Base-by-base conservation (phyloP, 345 rosid species). In the Lagerstroemia speciosa region DNA sequence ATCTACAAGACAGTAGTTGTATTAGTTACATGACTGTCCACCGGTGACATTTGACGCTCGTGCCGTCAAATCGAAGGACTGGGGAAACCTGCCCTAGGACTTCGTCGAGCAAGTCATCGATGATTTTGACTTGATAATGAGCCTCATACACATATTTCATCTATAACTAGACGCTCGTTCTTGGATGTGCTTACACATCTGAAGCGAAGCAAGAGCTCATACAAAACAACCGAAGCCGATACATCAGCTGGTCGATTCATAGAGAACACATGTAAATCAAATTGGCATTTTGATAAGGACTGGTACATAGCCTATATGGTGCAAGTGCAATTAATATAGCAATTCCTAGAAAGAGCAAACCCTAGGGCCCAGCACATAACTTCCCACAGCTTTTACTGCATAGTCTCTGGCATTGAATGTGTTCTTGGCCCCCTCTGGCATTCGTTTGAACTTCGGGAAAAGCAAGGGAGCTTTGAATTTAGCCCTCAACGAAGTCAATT, bases 301-400 rank as follows among this genome's bases (percentile, higher is more conserved):
- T 16, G 3, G 48, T 3, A 14, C 19, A n/a, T n/a, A n/a, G n/a
- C n/a, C n/a, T n/a, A n/a, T n/a, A n/a, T n/a, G 61, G 61, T 55
- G 61, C 61, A 55, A 55, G 12, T 55, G 61, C 61, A 55, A 26
- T 55, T n/a, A 55, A 55, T 55, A 55, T 55, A 24, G 61, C 6
- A 55, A 55, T 9, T 55, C 61, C 61, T 24, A 55, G 6, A 55
- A 55, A 55, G 61, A 24, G 61, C 26, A 55, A 55, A 8, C 61
- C 12, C n/a, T 19, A 52, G 61, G 31, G 61, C 30, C 31, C 61
- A 20, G 14, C 61, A 22, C 26, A 52, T 22, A 10, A 3, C 24
- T 52, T 26, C 61, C 24, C 30, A 3, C n/a, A n/a, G 16, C 48
- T 15, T 43, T 43, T 43, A 43, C 48, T 43, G 16, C 48, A 16